Evolutionary conservation across 2,329 filamentous ascomycete genomes (phyloP), one percentile per base, ranked within the genome.

Genomic region (Pseudomassariella vexata): DNA sequence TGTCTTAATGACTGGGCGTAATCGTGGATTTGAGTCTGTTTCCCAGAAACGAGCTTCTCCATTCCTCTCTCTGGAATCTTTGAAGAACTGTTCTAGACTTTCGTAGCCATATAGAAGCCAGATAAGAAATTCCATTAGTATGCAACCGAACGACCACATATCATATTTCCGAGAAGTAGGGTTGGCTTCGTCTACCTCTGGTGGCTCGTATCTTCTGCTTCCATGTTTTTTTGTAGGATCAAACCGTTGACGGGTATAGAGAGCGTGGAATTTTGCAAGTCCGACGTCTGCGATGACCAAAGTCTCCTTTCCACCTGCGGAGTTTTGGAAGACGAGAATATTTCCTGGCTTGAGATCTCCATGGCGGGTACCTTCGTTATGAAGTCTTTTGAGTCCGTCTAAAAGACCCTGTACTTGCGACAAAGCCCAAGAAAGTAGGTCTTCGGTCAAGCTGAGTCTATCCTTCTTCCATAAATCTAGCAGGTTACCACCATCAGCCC

Each of bases 341-440:
- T 45, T 45, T 11, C 34, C 35, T 5, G 40, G 42, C 16, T 45
- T 45, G 11, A 45, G 25, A 14, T 45, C 42, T 7, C 42, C 40
- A n/a, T 45, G 42, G 6, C 32, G 20, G 8, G 28, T 22, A 22
- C 33, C 32, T 16, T 20, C 9, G 6, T 9, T 8, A 25, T 38
- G 35, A 5, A 44, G 35, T 3, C 24, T 11, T 20, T 29, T 23
- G 2, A 44, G 30, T 11, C 32, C 37, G 5, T 30, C n/a, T 0
- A 20, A 22, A 11, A 36, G 5, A 2, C 34, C 34, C 6, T 15
- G 12, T 11, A 37, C 15, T 21, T 37, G 29, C 15, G 22, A 14
- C 26, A 44, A 30, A 30, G 36, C 9, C 38, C 37, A 33, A 18
- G 16, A 9, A 31, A 42, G 18, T 32, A 30, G n/a, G 5, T 10